These are phyloP conservation scores for Odontarrhena argentea DNA, from an alignment of 345 rosid genomes.

Conservation along the genomic window DNA sequence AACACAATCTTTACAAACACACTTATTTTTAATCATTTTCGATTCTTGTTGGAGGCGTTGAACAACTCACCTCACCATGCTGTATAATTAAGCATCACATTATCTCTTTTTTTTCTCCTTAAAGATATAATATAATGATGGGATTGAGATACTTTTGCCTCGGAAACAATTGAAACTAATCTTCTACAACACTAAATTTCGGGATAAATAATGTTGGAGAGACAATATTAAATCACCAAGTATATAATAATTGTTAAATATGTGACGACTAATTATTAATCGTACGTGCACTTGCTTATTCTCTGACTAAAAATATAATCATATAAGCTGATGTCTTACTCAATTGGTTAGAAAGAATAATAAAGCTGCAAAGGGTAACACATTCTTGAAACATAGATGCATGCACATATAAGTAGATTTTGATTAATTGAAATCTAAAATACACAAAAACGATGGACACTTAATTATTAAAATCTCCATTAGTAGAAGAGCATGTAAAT, in stretches of 20 bases:
- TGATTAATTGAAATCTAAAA: not conserved
- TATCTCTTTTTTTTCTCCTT: not conserved
- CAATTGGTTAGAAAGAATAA: not conserved
- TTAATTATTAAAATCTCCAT: too few relatives aligned
- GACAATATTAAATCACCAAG: too few relatives aligned
- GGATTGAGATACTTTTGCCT: constrained; percentile 27
- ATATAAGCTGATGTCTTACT: constrained; percentile 15
- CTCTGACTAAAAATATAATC: not conserved
- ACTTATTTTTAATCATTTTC: constrained; percentile 26
- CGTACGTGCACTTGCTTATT: constrained; percentile 34
- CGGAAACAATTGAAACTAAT: constrained; percentile 17
- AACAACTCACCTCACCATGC: constrained; percentile 52
- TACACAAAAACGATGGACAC: not conserved
- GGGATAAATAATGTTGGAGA: too few relatives aligned
- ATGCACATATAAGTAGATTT: not conserved
- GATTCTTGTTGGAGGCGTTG: constrained; percentile 40
- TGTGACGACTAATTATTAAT: constrained; percentile 8
- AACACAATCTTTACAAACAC: constrained; percentile 46
- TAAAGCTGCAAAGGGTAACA: not conserved
- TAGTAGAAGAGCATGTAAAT: too few relatives aligned
- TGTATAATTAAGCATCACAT: constrained; percentile 19
- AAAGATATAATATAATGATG: not conserved
- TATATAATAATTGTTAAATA: constrained; percentile 5
- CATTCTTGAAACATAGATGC: not conserved
- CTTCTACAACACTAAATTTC: not conserved